Evolutionary conservation across 306 rosid genomes (phyloP).

Genomic region (Trifolium repens): DNA sequence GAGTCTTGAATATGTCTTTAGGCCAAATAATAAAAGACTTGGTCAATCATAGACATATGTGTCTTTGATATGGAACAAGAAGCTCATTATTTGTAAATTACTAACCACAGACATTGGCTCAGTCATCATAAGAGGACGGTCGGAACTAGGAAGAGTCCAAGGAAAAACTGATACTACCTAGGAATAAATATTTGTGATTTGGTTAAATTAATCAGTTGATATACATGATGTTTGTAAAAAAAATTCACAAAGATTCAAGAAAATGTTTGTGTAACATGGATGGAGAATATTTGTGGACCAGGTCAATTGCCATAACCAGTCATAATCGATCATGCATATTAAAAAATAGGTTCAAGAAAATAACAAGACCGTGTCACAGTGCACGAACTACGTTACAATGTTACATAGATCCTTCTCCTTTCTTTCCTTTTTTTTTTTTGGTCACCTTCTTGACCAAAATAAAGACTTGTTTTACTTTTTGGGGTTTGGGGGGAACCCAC

Average conservation of each 20-base stretch:
- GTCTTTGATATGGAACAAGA: not conserved
- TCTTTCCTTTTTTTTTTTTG: not conserved
- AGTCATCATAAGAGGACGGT: not conserved
- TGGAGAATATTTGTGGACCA: not conserved
- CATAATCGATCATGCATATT: not conserved
- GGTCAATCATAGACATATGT: conserved; percentile 4
- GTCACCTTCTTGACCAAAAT: too few relatives aligned
- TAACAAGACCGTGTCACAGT: not conserved
- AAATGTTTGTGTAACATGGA: not conserved
- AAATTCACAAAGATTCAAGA: not conserved
- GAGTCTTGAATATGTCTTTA: not conserved
- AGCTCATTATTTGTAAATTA: not conserved
- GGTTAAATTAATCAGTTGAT: not conserved
- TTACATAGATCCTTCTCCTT: not conserved
- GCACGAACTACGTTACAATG: too few relatives aligned
- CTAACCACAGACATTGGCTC: not conserved
- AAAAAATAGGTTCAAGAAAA: not conserved
- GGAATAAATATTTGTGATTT: not conserved
- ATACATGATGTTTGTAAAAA: not conserved
- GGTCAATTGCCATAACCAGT: not conserved
- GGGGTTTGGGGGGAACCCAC: too few relatives aligned
- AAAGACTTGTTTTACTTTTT: too few relatives aligned
- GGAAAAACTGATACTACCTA: not conserved
- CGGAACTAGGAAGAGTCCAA: conserved; percentile 6
- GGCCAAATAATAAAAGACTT: not conserved